Percentiles rank a stretch among this genome's conserved stretches.
These are phyloP conservation scores for Xylaria sp. DNA, from an alignment of 2,329 filamentous ascomycete species.

Conservation along the genomic window DNA sequence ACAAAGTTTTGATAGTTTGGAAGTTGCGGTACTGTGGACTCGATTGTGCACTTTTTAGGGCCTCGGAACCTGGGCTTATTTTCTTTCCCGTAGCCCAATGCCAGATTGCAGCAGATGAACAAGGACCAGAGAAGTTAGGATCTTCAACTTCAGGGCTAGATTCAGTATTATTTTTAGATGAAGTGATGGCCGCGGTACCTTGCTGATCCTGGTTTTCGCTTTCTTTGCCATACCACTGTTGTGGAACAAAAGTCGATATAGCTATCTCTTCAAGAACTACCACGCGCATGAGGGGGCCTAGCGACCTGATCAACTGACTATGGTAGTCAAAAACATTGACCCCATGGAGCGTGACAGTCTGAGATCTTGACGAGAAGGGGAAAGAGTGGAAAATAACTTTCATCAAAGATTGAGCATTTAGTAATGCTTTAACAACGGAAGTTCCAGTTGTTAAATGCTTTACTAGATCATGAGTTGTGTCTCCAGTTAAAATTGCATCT, in stretches of 20 bases:
- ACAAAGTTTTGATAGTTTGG: slow-evolving; percentile 76
- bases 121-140: slow-evolving; percentile 41
- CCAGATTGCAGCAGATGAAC: slow-evolving; percentile 43
- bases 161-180: slow-evolving; percentile 27
- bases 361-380: slow-evolving; percentile 72
- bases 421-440: slow-evolving; percentile 78
- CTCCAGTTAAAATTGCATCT: slow-evolving; percentile 50
- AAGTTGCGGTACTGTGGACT: slow-evolving; percentile 74
- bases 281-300: slow-evolving; percentile 81
- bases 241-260: slow-evolving; percentile 77
- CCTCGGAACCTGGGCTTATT: slow-evolving; percentile 28
- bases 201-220: slow-evolving; percentile 38
- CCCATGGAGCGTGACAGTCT: slow-evolving; percentile 72
- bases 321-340: slow-evolving; percentile 91
- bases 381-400: slow-evolving; percentile 80
- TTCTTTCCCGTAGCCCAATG: slow-evolving; percentile 39
- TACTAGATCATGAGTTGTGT: slow-evolving; percentile 47
- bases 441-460: slow-evolving; percentile 73
- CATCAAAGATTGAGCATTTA: slow-evolving; percentile 79
- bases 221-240: slow-evolving; percentile 63
- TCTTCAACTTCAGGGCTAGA: slow-evolving; percentile 43
- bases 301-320: slow-evolving; percentile 73
- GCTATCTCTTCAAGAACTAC: slow-evolving; percentile 87
- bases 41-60: slow-evolving; percentile 43
- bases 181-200: slow-evolving; percentile 18